Percentiles rank a stretch among this genome's conserved stretches.
Conservation (phyloP, 2,329 filamentous ascomycete genomes). For the Epichloe brachyelytri region DNA sequence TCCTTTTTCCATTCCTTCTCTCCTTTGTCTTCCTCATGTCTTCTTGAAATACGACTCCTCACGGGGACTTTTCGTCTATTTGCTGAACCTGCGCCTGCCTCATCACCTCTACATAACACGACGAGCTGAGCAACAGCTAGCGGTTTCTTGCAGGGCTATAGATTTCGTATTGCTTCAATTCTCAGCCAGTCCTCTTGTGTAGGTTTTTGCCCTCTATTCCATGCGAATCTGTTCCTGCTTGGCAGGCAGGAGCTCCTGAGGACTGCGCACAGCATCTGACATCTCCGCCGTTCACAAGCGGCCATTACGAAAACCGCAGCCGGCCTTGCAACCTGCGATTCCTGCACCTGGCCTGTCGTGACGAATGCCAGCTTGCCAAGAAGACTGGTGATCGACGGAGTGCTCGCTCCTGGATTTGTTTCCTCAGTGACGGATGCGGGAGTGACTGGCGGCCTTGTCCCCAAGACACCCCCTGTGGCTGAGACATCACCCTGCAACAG, state of each 20-base stretch:
- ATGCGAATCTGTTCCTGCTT: background rate
- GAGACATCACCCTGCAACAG: constrained; percentile 10
- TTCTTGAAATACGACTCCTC: background rate
- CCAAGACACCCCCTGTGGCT: constrained; percentile 11
- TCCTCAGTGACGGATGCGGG: constrained; percentile 12
- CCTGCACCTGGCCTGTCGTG: background rate
- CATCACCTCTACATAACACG: background rate
- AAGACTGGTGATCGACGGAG: background rate
- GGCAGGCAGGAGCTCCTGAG: background rate
- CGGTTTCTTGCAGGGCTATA: background rate
- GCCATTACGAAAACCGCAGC: background rate
- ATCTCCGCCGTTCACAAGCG: background rate
- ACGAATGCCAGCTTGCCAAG: background rate
- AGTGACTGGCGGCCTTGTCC: background rate
- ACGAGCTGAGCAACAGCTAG: background rate
- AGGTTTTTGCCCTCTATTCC: background rate
- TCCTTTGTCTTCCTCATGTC: background rate
- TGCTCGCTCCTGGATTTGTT: constrained; percentile 5
- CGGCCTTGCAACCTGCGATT: background rate
- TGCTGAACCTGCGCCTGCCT: background rate
- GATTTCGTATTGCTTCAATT: background rate
- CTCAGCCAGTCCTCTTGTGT: background rate
- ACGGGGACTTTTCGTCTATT: background rate
- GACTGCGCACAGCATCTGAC: too few relatives aligned
- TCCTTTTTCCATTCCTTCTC: background rate